phyloP scores from a whole-genome alignment of 2,329 filamentous ascomycete genomes.

The Monosporascus sp. region DNA sequence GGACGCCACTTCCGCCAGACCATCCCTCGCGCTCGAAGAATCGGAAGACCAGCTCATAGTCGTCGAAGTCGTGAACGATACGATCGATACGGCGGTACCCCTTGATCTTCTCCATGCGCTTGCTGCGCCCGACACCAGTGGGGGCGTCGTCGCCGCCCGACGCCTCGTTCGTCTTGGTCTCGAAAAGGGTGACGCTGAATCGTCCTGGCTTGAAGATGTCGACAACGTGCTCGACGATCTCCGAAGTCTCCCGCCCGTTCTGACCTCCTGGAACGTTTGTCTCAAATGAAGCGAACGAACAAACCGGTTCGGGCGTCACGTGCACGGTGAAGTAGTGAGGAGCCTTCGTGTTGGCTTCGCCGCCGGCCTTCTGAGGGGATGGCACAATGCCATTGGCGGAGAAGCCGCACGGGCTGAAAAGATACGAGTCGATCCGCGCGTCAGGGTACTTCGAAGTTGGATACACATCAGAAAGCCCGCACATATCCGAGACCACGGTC shows the following conservation, averaged over 20 bases:
- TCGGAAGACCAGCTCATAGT: conserved; percentile 93
- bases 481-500: conserved; percentile 84
- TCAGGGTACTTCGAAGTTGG: conserved; percentile 83
- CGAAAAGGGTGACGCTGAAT: conserved; percentile 94
- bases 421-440: conserved; percentile 88
- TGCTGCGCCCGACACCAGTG: conserved; percentile 29
- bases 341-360: conserved; percentile 39
- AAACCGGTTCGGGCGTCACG: conserved; percentile 93
- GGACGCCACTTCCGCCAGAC: conserved; percentile 45
- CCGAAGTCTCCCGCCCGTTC: conserved; percentile 79
- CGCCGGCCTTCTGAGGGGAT: conserved; percentile 52
- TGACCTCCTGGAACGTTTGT: conserved; percentile 92
- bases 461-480: conserved; percentile 85
- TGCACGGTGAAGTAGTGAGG: conserved; percentile 98
- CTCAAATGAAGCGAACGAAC: conserved; percentile 97
- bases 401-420: conserved; percentile 95
- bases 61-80: conserved; percentile 95
- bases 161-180: conserved; percentile 62
- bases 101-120: conserved; percentile 68
- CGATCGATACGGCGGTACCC: conserved; percentile 89
- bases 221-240: conserved; percentile 90
- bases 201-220: conserved; percentile 95
- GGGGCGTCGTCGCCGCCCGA: conserved; percentile 34
- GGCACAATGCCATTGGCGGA: conserved; percentile 95
- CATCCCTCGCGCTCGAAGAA: conserved; percentile 92